Conservation (phyloP, 2,329 filamentous ascomycete species). For the Scortechinia acanthostroma region DNA sequence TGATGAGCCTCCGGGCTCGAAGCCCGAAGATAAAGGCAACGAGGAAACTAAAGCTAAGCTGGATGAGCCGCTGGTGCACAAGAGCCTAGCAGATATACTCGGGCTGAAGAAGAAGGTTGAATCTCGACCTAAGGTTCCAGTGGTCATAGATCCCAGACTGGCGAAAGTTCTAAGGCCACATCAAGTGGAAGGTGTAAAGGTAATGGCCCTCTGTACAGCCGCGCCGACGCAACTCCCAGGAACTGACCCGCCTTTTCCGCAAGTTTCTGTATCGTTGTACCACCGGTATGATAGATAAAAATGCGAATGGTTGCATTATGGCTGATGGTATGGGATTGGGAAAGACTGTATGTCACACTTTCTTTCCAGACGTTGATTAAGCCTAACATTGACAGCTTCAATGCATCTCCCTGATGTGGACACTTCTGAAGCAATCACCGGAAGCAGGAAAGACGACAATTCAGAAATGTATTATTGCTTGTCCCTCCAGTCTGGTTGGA, state of each 20-base stretch:
- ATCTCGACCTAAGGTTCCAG: constrained; percentile 81
- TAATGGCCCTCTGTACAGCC: not conserved
- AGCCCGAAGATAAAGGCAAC: constrained; percentile 29
- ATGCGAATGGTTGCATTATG: constrained; percentile 97
- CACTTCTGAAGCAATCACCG: constrained; percentile 86
- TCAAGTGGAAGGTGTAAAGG: constrained; percentile 87
- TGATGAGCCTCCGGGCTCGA: constrained; percentile 26
- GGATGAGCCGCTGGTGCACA: constrained; percentile 80
- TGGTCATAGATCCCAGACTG: constrained; percentile 87
- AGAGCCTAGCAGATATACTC: constrained; percentile 88
- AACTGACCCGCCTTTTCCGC: no score
- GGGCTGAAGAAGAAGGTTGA: constrained; percentile 88
- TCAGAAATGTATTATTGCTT: constrained; percentile 93
- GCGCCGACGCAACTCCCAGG: no score
- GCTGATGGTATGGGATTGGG: constrained; percentile 97
- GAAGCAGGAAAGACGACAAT: constrained; percentile 91
- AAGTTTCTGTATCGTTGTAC: constrained; percentile 90
- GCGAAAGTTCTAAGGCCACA: constrained; percentile 88
- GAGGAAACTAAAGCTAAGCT: constrained; percentile 39
- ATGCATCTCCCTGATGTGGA: constrained; percentile 96
- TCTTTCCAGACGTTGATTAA: not conserved
- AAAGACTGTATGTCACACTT: constrained; percentile 53
- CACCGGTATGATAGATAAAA: constrained; percentile 88
- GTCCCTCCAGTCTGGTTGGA: constrained; percentile 87
- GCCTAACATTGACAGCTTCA: constrained; percentile 42